Evolutionary conservation across 2,329 filamentous ascomycete species (phyloP).

Genomic region (Sclerotinia glacialis): DNA sequence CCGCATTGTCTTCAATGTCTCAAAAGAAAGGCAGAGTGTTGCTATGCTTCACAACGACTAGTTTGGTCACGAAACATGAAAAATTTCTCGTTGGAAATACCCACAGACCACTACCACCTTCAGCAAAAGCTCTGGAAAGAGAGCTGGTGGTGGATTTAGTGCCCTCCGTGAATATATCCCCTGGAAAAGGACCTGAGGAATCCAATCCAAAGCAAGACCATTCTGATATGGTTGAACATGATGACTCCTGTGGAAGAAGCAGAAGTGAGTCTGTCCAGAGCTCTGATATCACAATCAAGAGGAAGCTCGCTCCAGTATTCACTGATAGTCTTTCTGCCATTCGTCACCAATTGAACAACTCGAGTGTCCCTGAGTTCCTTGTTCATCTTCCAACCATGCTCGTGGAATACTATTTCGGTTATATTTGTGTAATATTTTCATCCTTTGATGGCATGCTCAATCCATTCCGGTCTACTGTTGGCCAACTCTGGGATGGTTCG

Average conservation of each 20-base stretch:
- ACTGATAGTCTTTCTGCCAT: conserved; percentile 35
- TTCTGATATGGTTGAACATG: neutral
- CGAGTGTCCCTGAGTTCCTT: conserved; percentile 34
- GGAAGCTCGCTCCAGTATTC: neutral
- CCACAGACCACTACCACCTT: neutral
- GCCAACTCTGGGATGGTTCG: conserved; percentile 56
- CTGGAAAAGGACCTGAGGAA: neutral
- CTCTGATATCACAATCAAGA: neutral
- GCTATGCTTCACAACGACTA: conserved; percentile 33
- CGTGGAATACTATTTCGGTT: conserved; percentile 62
- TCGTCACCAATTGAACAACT: conserved; percentile 34
- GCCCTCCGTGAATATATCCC: neutral
- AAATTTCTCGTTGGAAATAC: conserved; percentile 27
- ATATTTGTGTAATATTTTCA: conserved; percentile 60
- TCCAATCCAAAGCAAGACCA: neutral
- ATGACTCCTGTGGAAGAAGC: neutral
- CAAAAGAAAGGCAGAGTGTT: conserved; percentile 32
- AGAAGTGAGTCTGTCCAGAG: neutral
- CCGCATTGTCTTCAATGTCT: conserved; percentile 34
- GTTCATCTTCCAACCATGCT: conserved; percentile 48
- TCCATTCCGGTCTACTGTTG: conserved; percentile 58
- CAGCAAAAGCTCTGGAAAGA: neutral
- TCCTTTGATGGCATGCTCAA: conserved; percentile 62
- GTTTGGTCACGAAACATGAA: conserved; percentile 39
- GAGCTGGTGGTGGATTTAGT: neutral